These are phyloP conservation scores for Aspergillus calidoustus DNA, from an alignment of 2,329 filamentous ascomycete genomes.

Conservation along the genomic window DNA sequence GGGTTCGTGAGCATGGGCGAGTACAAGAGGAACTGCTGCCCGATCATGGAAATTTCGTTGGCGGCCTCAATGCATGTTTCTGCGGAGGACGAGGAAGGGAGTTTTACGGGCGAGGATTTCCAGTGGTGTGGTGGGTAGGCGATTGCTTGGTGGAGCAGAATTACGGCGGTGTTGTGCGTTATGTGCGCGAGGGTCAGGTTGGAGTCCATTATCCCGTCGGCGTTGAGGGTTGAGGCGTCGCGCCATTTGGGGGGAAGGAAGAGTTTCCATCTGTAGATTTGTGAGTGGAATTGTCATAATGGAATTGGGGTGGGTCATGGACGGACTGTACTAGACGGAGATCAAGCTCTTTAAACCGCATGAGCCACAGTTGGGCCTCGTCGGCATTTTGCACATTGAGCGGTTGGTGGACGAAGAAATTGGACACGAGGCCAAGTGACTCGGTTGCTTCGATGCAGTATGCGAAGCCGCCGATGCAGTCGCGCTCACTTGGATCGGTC, in stretches of 20 bases:
- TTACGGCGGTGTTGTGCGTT: conserved; percentile 56
- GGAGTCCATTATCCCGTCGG: conserved; percentile 48
- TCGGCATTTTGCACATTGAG: conserved; percentile 33
- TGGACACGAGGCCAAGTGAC: conserved; percentile 39
- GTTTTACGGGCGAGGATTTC: conserved; percentile 36
- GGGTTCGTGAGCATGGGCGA: conserved; percentile 36
- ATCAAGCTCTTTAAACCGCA: conserved; percentile 32
- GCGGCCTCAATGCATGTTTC: conserved; percentile 56
- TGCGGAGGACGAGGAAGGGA: conserved; percentile 53
- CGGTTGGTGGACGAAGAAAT: conserved; percentile 42
- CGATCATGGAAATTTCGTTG: conserved; percentile 47
- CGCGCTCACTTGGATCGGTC: conserved; percentile 12
- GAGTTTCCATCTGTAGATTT: conserved; percentile 29
- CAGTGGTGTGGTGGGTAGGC: conserved; percentile 43
- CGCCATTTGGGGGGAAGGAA: conserved; percentile 36
- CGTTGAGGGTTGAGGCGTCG: conserved; percentile 42
- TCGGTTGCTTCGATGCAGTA: conserved; percentile 38
- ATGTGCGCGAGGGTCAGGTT: conserved; percentile 56
- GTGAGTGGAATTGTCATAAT: background rate
- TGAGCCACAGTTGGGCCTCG: conserved; percentile 40
- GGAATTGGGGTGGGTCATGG: background rate
- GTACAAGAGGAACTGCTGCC: conserved; percentile 50
- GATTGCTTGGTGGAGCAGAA: conserved; percentile 55
- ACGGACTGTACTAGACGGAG: conserved; percentile 36
- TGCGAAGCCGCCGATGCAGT: conserved; percentile 27